Evolutionary conservation across 768 basidiomycete genomes (phyloP), one percentile per base, ranked within the genome.

Genomic region (Tubosaeta sp.): DNA sequence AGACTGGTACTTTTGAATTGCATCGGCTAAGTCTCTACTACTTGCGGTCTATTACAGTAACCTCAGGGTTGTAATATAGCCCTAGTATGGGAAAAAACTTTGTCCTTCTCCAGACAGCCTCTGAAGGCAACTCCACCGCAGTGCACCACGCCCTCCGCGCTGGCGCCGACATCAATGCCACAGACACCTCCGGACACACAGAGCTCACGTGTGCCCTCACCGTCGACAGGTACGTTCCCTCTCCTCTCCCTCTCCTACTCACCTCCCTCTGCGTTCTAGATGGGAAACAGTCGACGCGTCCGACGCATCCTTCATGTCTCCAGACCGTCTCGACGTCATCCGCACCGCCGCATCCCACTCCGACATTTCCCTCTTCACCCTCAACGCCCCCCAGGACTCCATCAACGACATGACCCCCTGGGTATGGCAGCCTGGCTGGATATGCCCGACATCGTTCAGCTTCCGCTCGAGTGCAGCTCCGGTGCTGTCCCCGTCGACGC

Each of bases 351-450:
- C 83, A 14, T 68, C 65, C 9, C 83, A 82, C 51, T 76, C 78
- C 2, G 74, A 82, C 43, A 76, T 85, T 11, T 83, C 86, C 10
- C 72, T 91, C 13, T 78, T 78, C 63, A 83, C 85, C 16, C 71
- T 91, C 38, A 91, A 91, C 64, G 81, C 84, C n/a, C 84, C 88
- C 0, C 84, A 85, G 48, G 72, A 73, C 54, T 78, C 81, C 2
- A 81, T 85, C 73, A 82, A 81, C 48, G 86, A 87, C 32, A 85
- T 88, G 8, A 85, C 86, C 1, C 87, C 11, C 77, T 91, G 14
- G 84, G 86, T 5, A 82, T 88, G 75, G 86, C 88, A 7, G 82
- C 88, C 1, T 91, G 87, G 86, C 75, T 90, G 17, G 83, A 88
- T 59, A 71, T 79, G 66, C 78, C 79, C 11, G 69, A 78, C 14